These are phyloP conservation scores for Euryodendron excelsum DNA, from an alignment of 148 eudicot genomes.

Conservation along the genomic window DNA sequence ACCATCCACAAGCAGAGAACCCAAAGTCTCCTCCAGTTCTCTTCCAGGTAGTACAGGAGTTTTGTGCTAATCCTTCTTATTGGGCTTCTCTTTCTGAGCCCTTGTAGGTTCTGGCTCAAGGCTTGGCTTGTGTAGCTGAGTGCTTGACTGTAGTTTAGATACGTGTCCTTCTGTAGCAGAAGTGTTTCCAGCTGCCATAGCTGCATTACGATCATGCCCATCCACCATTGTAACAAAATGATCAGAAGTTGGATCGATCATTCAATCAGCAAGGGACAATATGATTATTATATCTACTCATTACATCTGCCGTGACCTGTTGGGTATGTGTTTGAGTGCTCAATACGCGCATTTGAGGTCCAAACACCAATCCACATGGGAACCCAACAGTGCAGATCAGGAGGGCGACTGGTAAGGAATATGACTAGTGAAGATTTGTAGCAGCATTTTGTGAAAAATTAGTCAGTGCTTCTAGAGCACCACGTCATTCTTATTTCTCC, in stretches of 20 bases:
- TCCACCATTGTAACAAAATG: slow-evolving; percentile 3
- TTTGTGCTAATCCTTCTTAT: slow-evolving; percentile 57
- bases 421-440: too few species aligned
- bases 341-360: too few species aligned
- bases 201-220: slow-evolving; percentile 42
- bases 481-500: too few species aligned
- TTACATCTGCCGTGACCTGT: too few species aligned
- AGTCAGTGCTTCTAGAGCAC: too few species aligned
- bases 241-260: slow-evolving; percentile 23
- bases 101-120: slow-evolving; percentile 88
- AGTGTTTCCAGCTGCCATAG: slow-evolving; percentile 98
- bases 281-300: too few species aligned
- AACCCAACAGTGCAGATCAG: too few species aligned
- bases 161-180: slow-evolving; percentile 85
- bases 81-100: slow-evolving; percentile 57
- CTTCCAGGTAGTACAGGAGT: slow-evolving; percentile 56
- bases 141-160: slow-evolving; percentile 91
- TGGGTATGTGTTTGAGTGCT: too few species aligned
- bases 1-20: slow-evolving; percentile 72
- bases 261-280: slow-evolving; percentile 12
- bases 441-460: too few species aligned
- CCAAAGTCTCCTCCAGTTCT: slow-evolving; percentile 89
- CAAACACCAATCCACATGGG: too few species aligned
- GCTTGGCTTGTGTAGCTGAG: slow-evolving; percentile 94
- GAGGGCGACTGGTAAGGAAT: too few species aligned